Evolutionary conservation across 1,139 yeast genomes (phyloP), one percentile per base, ranked within the genome.

Genomic region (Groenewaldozyma auringiensis): DNA sequence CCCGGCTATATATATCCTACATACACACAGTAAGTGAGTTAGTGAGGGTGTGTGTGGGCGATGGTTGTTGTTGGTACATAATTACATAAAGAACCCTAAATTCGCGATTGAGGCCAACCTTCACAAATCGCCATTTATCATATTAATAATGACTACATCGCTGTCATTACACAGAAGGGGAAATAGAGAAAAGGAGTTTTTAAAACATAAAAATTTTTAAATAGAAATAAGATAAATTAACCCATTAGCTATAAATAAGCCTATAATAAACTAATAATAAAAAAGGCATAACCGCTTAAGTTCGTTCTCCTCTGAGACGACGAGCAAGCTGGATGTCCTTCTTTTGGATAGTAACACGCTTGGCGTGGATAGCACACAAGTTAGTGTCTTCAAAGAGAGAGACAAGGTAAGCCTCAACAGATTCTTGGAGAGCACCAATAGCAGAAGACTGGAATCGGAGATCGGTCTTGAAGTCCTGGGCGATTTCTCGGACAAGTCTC

Each of bases 271-370:
- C 37, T 33, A 14, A 14, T 33, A 33, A 33, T 14, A 33, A 21
- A 18, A 4, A 17, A 36, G 21, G 22, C 22, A 6, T 20, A 37
- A 37, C 27, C 21, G 40, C 46, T 55, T 54, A 55, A 47, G 54
- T 50, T 47, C 62, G 61, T 61, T 64, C 97, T 71, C 97, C 97
- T 78, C 97, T 88, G 71, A 89, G 83, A 83, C 97, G 92, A 81
- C 97, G 88, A 60, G 97, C 97, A 70, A 89, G 83, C 75, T 88
- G 95, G 72, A 89, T 88, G 72, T 89, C 97, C 83, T 89, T 89
- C 94, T 89, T 92, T 78, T 89, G 96, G 73, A 89, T 89, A 60
- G 97, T 89, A 66, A 89, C 96, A 80, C 97, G 86, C 89, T 89
- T 89, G 68, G 97, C 97, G 78, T 89, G 97, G 66, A 92, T 87